These are phyloP conservation scores for Arthrobotrys sphaeroides DNA, from an alignment of 2,329 filamentous ascomycete species.

Conservation along the genomic window DNA sequence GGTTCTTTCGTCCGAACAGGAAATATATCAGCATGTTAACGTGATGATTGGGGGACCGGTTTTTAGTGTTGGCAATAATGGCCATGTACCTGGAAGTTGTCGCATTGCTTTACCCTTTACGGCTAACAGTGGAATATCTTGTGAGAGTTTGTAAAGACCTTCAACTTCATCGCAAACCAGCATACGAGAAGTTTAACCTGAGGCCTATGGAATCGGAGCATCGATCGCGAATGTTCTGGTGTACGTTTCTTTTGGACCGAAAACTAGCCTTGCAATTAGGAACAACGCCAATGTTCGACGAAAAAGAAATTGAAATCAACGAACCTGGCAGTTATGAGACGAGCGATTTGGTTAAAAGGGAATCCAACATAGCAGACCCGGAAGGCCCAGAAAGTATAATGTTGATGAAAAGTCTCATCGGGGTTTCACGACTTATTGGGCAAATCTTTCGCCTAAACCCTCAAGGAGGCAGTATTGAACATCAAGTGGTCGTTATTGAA, in stretches of 20 bases:
- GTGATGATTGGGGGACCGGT: not conserved
- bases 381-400: not conserved
- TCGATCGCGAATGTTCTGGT: conserved; percentile 57
- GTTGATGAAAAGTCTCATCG: not conserved
- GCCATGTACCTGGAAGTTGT: conserved; percentile 56
- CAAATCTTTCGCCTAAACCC: not conserved
- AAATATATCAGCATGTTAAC: not conserved
- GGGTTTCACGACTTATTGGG: not conserved
- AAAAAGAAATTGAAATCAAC: conserved; percentile 55
- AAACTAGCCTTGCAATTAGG: conserved; percentile 55
- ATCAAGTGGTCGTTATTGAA: not conserved
- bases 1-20: no score
- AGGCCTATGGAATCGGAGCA: conserved; percentile 43
- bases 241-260: conserved; percentile 56
- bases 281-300: conserved; percentile 52
- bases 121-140: conserved; percentile 55
- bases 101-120: conserved; percentile 56
- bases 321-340: conserved; percentile 39
- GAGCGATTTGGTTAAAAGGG: not conserved
- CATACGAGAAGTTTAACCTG: conserved; percentile 28
- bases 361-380: not conserved
- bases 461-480: not conserved
- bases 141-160: conserved; percentile 56
- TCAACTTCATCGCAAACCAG: conserved; percentile 53
- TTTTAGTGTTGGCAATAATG: conserved; percentile 54